Base-by-base conservation (phyloP, 1,284 basidiomycete genomes). In the Austroboletus novae-zelandiae region DNA sequence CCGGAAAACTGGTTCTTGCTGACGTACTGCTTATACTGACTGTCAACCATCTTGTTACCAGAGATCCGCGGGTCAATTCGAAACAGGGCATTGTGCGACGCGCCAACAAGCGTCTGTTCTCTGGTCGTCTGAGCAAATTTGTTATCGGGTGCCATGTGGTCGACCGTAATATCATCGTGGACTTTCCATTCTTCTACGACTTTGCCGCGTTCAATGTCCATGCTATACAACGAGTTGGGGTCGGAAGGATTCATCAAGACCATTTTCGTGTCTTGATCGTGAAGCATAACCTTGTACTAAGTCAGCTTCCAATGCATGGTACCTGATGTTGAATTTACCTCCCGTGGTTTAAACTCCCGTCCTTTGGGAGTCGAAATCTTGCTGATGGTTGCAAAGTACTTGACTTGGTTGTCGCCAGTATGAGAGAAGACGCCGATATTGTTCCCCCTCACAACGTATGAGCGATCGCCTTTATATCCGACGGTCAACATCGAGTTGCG, bases 151-250 rank as follows among this genome's bases (percentile, higher is more conserved):
- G 96, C 83, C 62, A 99, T 91, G 66, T 96, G 89, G 65, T 87
- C 80, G 52, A 98, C 91, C 14, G 79, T 77, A 51, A 98, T 79
- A 61, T 89, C 79, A 44, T 98, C 94, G 64, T 95, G 89, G 15
- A 99, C 86, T 68, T 95, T 96, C 95, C 94, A 98, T 69, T 99
- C 96, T 65, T 99, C 97, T 9, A 99, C 94, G 37, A 99, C 87
- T 74, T 98, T 97, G 44, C 94, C 97, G 40, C 88, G 87, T 70
- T 96, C 93, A 56, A 99, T 83, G 70, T 99, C 97, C 81, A 99
- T 86, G 58, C 80, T 86, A 74, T 86, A 98, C 34, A 99, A 73
- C 0, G 94, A 87, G 61, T 94, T 84, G n/a, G 86, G 82, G 48
- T 94, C 86, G 34, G 71, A 66, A 1, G 92, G 87, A 65, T 98